Conservation (phyloP, 75 land plant species). For the Picea sitchensis region DNA sequence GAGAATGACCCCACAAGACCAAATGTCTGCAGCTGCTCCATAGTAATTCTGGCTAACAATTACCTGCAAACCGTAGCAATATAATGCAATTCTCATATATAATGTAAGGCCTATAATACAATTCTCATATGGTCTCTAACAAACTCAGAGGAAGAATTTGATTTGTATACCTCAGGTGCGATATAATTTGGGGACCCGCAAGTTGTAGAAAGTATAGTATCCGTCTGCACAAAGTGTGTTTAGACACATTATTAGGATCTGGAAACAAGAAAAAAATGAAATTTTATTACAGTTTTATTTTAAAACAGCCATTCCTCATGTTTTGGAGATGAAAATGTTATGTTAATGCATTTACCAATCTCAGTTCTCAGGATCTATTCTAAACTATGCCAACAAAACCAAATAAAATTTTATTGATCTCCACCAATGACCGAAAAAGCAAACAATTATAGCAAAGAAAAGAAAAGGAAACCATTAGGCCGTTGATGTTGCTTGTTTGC, state of each 20-base stretch:
- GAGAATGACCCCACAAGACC: conserved; percentile 74
- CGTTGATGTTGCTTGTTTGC: no score
- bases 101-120: background rate
- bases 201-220: conserved; percentile 49
- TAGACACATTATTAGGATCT: background rate
- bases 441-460: no score
- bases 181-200: conserved; percentile 79
- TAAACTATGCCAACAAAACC: background rate
- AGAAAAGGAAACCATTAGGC: no score
- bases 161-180: conserved; percentile 59
- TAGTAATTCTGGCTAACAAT: conserved; percentile 36
- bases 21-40: conserved; percentile 62
- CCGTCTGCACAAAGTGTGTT: conserved; percentile 34
- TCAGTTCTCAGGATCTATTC: background rate
- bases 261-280: background rate
- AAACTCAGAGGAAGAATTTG: background rate
- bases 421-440: no score
- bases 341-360: background rate
- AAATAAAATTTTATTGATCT: no score
- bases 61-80: conserved; percentile 22
- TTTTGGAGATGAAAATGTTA: background rate
- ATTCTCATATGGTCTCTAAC: background rate
- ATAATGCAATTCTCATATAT: background rate
- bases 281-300: background rate
- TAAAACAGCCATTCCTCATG: background rate